Base-by-base conservation (phyloP, 805 yeast species). In the Naumovozyma dairenensis region DNA sequence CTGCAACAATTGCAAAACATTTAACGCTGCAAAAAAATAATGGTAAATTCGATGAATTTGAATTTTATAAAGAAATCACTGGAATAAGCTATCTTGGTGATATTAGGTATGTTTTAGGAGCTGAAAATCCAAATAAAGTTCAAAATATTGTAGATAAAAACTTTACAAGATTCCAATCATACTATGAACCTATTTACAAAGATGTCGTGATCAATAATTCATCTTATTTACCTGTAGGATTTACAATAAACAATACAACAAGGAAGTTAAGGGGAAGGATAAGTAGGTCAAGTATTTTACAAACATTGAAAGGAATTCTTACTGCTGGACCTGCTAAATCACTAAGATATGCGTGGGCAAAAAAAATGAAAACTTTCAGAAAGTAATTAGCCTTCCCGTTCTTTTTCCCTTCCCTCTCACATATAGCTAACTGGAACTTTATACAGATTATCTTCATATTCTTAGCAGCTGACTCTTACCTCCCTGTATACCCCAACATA, bases 41-140 rank as follows among this genome's bases (percentile, higher is more conserved):
- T 26, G 56, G 53, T 10, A 35, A 51, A 27, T 72, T 81, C 45
- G 66, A 72, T 32, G 85, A 77, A 42, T 55, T 60, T n/a, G 72
- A 78, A 25, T 69, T 92, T 22, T 92, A 78, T 60, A 74, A 72
- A 49, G 77, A 75, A 42, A 80, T 92, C 29, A 79, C 96, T 0
- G 72, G 74, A 10, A 59, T 92, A 13, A 83, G 95, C 15, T 92
- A 92, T 52, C 61, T 76, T 55, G 98, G 98, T 14, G 98, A 92
- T 55, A 79, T 86, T 19, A 72, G 98, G 45, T 78, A 85, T 71
- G 64, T 68, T 28, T 63, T 87, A 19, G 83, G 84, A 7, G 97
- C 96, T 2, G 98, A 92, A 56, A 83, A 92, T 54, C 96, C 96
- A 4, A 68, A 77, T 46, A 92, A 92, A 57, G 82, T 87, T 26